A percentile compares a stretch with the other conserved stretches of the same genome.
Conservation (phyloP, 192 early-diverging fungal species). For the Glomus cerebriforme region DNA sequence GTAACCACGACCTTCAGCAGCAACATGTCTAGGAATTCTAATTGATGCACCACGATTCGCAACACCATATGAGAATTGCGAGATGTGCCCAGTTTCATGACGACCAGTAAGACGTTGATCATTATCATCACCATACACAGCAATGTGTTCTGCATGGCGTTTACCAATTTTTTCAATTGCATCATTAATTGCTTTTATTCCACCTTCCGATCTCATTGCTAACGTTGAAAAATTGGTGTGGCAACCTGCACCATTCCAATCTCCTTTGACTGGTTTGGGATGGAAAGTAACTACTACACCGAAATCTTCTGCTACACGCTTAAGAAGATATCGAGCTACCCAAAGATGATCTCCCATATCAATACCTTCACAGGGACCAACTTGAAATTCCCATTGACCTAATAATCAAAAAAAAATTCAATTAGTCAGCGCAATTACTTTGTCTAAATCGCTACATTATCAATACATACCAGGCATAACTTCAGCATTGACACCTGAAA, state of each 20-base stretch:
- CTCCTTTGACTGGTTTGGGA: slow-evolving; percentile 60
- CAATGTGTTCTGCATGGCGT: slow-evolving; percentile 54
- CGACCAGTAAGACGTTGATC: slow-evolving; percentile 57
- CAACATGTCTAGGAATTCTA: slow-evolving; percentile 59
- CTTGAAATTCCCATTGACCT: slow-evolving; percentile 58
- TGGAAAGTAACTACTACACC: slow-evolving; percentile 54
- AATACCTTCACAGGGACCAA: slow-evolving; percentile 59
- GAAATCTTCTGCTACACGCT: slow-evolving; percentile 63
- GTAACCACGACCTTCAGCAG: slow-evolving; percentile 55
- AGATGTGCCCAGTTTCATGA: slow-evolving; percentile 58
- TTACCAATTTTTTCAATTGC: slow-evolving; percentile 53
- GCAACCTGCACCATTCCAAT: slow-evolving; percentile 62
- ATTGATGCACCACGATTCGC: slow-evolving; percentile 60
- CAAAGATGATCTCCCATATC: slow-evolving; percentile 57
- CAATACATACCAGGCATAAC: slow-evolving; percentile 44
- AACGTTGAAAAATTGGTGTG: slow-evolving; percentile 57
- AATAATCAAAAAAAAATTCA: no score
- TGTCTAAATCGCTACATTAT: no score
- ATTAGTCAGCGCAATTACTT: no score
- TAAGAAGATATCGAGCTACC: slow-evolving; percentile 52
- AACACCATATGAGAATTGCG: slow-evolving; percentile 52
- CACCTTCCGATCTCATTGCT: slow-evolving; percentile 52
- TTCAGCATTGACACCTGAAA: slow-evolving; percentile 59
- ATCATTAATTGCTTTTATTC: slow-evolving; percentile 51
- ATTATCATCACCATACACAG: slow-evolving; percentile 61